These are phyloP conservation scores for Zymoseptoria passerinii DNA, from an alignment of 2,329 filamentous ascomycete species.

Conservation along the genomic window DNA sequence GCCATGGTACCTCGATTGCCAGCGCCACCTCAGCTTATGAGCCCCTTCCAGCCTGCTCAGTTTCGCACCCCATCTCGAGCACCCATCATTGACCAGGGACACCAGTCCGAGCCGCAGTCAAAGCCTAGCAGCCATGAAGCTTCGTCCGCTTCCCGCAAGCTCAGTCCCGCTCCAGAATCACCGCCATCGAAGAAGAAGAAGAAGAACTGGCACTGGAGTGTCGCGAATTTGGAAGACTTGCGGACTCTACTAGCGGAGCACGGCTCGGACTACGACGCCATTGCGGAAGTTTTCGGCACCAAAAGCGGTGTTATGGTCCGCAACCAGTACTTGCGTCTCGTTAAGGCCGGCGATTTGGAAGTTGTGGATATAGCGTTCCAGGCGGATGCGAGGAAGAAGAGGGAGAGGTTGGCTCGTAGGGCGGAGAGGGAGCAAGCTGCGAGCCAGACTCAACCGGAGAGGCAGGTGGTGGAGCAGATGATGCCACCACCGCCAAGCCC, in stretches of 20 bases:
- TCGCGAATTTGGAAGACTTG: neutral
- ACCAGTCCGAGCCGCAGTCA: neutral
- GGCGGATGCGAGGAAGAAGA: neutral
- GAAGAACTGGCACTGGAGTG: neutral
- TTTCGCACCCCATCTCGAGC: neutral
- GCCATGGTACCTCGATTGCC: neutral
- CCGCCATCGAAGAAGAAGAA: neutral
- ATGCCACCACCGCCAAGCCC: neutral
- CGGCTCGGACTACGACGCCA: neutral
- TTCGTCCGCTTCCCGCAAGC: neutral
- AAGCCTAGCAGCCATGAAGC: neutral
- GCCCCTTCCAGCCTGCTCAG: neutral
- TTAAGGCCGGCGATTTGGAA: neutral
- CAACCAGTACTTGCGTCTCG: neutral
- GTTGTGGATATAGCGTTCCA: neutral
- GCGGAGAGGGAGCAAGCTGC: neutral
- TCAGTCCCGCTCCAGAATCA: neutral
- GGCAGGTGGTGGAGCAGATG: neutral
- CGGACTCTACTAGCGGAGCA: neutral
- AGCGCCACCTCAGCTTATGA: neutral
- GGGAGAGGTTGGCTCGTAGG: neutral
- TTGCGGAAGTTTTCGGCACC: neutral
- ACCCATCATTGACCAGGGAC: neutral
- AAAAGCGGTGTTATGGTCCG: neutral
- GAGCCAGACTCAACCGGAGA: neutral